Conservation (phyloP, 768 basidiomycete species). For the Boletus subparvulus region DNA sequence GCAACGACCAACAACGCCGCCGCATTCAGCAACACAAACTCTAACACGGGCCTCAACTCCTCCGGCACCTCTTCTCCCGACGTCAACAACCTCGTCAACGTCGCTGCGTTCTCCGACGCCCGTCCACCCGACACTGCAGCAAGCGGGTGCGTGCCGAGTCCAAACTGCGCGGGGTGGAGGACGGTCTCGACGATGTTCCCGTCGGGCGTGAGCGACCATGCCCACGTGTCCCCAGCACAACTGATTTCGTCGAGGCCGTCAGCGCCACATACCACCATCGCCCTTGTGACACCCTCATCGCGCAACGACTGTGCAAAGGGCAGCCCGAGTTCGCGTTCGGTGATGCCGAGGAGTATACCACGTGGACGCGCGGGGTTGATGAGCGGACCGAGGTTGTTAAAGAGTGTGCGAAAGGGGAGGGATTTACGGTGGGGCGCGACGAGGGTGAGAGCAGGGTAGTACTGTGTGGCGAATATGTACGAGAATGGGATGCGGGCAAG, state of each 20-base stretch:
- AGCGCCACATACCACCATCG: constrained; percentile 89
- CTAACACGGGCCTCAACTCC: constrained; percentile 60
- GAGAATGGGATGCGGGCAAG: constrained; percentile 77
- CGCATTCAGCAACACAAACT: constrained; percentile 91
- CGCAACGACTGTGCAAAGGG: constrained; percentile 77
- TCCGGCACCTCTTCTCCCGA: constrained; percentile 55
- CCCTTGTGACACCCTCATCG: constrained; percentile 77
- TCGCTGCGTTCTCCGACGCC: constrained; percentile 80
- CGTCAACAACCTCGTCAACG: constrained; percentile 62
- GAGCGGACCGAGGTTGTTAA: constrained; percentile 92
- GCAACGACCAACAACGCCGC: constrained; percentile 86
- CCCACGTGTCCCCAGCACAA: constrained; percentile 86
- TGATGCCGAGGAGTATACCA: constrained; percentile 91
- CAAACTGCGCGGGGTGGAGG: constrained; percentile 75
- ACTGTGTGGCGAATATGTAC: constrained; percentile 92
- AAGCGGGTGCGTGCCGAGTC: constrained; percentile 69
- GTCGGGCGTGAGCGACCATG: constrained; percentile 70
- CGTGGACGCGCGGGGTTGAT: constrained; percentile 87
- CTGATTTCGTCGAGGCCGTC: constrained; percentile 95
- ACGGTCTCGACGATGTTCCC: constrained; percentile 61
- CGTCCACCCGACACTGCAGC: constrained; percentile 65
- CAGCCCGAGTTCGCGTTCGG: constrained; percentile 73
- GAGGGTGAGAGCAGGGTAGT: constrained; percentile 81
- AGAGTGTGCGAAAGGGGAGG: constrained; percentile 93
- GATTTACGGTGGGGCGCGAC: constrained; percentile 82